These are phyloP conservation scores for Boletus fagicola DNA, from an alignment of 768 basidiomycete species.

Conservation along the genomic window DNA sequence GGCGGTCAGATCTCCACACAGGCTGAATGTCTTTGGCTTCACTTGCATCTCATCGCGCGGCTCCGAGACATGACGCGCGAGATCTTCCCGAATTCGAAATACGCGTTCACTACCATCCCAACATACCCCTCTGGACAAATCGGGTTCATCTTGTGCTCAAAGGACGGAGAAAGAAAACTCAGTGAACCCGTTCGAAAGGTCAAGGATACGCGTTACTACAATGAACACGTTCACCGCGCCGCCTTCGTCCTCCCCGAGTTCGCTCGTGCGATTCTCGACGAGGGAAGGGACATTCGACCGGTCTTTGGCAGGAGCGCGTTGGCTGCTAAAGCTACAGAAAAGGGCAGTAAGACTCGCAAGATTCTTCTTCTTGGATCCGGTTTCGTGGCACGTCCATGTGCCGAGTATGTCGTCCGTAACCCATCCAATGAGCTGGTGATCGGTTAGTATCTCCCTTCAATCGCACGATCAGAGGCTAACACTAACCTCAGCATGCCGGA, in stretches of 20 bases:
- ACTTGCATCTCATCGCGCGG: conserved; percentile 80
- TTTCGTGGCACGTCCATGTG: conserved; percentile 94
- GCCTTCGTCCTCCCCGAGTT: conserved; percentile 96
- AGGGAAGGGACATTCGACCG: conserved; percentile 69
- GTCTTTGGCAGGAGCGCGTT: conserved; percentile 66
- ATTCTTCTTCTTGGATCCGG: conserved; percentile 92
- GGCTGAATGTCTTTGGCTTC: conserved; percentile 94
- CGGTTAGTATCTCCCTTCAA: conserved; percentile 45
- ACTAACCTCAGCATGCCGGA: conserved; percentile 70
- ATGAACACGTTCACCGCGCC: conserved; percentile 69
- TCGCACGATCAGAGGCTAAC: conserved; percentile 1
- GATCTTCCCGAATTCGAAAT: conserved; percentile 81
- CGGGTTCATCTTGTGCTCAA: conserved; percentile 89
- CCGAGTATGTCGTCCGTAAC: conserved; percentile 85
- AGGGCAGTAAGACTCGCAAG: conserved; percentile 53
- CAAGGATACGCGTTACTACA: conserved; percentile 79
- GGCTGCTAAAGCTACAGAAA: conserved; percentile 40
- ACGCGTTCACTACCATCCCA: conserved; percentile 95
- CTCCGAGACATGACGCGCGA: conserved; percentile 65
- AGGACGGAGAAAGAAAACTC: conserved; percentile 67
- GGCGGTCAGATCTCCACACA: conserved; percentile 96
- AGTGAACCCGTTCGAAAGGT: conserved; percentile 72
- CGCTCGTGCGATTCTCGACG: conserved; percentile 68
- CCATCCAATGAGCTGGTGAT: conserved; percentile 83
- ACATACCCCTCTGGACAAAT: conserved; percentile 99